These are phyloP conservation scores for Malassezia brasiliensis DNA, from an alignment of 1,284 basidiomycete species.

Conservation along the genomic window DNA sequence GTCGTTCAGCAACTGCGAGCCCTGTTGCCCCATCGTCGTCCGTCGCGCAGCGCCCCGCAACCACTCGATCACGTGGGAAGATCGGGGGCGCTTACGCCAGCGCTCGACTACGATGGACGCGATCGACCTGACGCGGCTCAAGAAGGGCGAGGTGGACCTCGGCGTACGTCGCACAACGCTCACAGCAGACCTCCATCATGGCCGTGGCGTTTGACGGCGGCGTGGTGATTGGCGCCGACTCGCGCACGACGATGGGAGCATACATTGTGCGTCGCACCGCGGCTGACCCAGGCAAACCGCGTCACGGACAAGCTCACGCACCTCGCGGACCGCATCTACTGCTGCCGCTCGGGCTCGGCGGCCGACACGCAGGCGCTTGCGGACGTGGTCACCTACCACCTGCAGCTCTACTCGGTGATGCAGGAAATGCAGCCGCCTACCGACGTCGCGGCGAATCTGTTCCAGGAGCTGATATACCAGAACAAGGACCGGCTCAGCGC, in stretches of 20 bases:
- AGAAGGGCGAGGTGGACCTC: slow-evolving; percentile 47
- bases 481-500: slow-evolving; percentile 77
- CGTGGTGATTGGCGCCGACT: slow-evolving; percentile 92
- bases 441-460: slow-evolving; percentile 68
- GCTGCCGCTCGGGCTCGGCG: slow-evolving; percentile 93
- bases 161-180: slow-evolving; percentile 23
- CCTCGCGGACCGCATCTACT: slow-evolving; percentile 95
- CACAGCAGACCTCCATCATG: slow-evolving; percentile 82
- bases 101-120: slow-evolving; percentile 19
- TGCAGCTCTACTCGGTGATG: slow-evolving; percentile 74
- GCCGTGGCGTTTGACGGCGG: slow-evolving; percentile 91
- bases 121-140: slow-evolving; percentile 28
- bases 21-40: slow-evolving; percentile 53
- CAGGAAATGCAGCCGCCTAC: slow-evolving; percentile 66
- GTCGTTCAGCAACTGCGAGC: slow-evolving; percentile 83
- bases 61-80: slow-evolving; percentile 10
- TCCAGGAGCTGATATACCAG: slow-evolving; percentile 82
- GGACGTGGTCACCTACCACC: slow-evolving; percentile 76
- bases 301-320: slow-evolving; percentile 98
- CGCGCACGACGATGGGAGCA: slow-evolving; percentile 87
- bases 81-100: slow-evolving; percentile 10
- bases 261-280: slow-evolving; percentile 66
- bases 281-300: slow-evolving; percentile 66
- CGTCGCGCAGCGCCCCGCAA: not conserved
- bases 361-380: slow-evolving; percentile 94